A percentile compares a stretch with the other conserved stretches of the same genome.
Evolutionary conservation across 2,329 filamentous ascomycete species (phyloP).

Genomic region (Orbilia blumenaviensis): DNA sequence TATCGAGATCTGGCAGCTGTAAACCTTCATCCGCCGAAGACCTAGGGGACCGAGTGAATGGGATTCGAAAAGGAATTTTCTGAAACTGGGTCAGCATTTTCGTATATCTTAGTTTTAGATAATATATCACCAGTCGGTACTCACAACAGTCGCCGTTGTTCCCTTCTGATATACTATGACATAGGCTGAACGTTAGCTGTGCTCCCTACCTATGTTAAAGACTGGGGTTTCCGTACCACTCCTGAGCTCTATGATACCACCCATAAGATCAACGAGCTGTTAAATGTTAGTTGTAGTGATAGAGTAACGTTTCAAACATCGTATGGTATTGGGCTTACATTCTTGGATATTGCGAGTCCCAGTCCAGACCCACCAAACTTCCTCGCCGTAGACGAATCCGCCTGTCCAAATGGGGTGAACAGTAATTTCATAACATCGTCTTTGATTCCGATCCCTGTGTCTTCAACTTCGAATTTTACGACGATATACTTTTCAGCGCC

Average conservation of each 20-base stretch:
- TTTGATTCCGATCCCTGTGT: constrained; percentile 83
- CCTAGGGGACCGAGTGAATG: constrained; percentile 20
- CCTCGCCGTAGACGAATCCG: constrained; percentile 75
- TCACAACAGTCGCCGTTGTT: constrained; percentile 42
- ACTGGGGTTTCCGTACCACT: constrained; percentile 60
- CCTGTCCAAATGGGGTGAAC: constrained; percentile 83
- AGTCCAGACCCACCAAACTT: constrained; percentile 63
- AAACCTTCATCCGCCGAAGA: constrained; percentile 17
- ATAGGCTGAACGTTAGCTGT: not conserved
- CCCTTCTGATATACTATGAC: constrained; percentile 38
- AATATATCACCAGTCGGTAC: not conserved
- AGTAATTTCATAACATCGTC: constrained; percentile 76
- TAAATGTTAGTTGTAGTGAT: not conserved
- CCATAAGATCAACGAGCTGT: constrained; percentile 77
- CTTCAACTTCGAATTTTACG: constrained; percentile 76
- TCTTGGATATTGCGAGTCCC: constrained; percentile 82
- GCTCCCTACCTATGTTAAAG: not conserved
- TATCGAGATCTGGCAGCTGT: constrained; percentile 60
- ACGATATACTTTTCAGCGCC: constrained; percentile 68
- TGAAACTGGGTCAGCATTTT: not conserved
- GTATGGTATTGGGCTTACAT: constrained; percentile 61
- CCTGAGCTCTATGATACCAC: constrained; percentile 73
- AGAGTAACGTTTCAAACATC: not conserved
- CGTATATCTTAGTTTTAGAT: too few relatives aligned
- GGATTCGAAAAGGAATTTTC: constrained; percentile 48